Evolutionary conservation across 1,284 basidiomycete species (phyloP).

Genomic region (Ustilago curta): DNA sequence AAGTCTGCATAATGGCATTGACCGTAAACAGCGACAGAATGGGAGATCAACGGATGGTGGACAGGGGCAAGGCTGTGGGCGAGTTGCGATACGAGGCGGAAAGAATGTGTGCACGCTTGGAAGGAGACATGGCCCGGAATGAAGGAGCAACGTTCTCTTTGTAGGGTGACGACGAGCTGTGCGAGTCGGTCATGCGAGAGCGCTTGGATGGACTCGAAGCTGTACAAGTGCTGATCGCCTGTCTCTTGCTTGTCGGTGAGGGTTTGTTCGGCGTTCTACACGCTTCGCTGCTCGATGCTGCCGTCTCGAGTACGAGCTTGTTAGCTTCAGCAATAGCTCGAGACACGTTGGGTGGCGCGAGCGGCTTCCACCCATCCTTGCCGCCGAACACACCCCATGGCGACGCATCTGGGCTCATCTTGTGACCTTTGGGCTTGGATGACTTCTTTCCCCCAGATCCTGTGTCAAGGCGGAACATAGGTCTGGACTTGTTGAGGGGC

Average conservation of each 20-base stretch:
- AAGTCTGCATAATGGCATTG: background rate
- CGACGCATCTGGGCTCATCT: slow-evolving; percentile 37
- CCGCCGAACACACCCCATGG: slow-evolving; percentile 47
- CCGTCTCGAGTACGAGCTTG: slow-evolving; percentile 23
- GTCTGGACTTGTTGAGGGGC: slow-evolving; percentile 42
- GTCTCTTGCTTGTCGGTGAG: slow-evolving; percentile 27
- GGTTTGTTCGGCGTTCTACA: background rate
- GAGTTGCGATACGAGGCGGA: slow-evolving; percentile 19
- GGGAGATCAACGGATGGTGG: slow-evolving; percentile 23
- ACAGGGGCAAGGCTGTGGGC: slow-evolving; percentile 36
- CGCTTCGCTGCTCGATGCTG: background rate
- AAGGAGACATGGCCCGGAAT: slow-evolving; percentile 15
- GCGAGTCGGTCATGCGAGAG: slow-evolving; percentile 7
- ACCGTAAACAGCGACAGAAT: background rate
- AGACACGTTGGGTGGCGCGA: slow-evolving; percentile 39
- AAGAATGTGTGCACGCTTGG: slow-evolving; percentile 28
- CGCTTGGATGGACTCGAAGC: slow-evolving; percentile 30
- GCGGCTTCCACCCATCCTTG: slow-evolving; percentile 48
- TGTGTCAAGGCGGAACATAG: slow-evolving; percentile 47
- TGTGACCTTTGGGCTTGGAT: slow-evolving; percentile 40
- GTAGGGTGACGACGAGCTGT: slow-evolving; percentile 11
- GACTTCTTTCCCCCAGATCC: slow-evolving; percentile 37
- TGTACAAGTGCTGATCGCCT: background rate
- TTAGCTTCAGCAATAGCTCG: slow-evolving; percentile 39
- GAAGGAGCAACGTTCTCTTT: slow-evolving; percentile 37